A percentile compares a stretch with the other conserved stretches of the same genome.
These are phyloP conservation scores for Micromonas commoda DNA, from an alignment of 139 green algal genomes.

Conservation along the genomic window DNA sequence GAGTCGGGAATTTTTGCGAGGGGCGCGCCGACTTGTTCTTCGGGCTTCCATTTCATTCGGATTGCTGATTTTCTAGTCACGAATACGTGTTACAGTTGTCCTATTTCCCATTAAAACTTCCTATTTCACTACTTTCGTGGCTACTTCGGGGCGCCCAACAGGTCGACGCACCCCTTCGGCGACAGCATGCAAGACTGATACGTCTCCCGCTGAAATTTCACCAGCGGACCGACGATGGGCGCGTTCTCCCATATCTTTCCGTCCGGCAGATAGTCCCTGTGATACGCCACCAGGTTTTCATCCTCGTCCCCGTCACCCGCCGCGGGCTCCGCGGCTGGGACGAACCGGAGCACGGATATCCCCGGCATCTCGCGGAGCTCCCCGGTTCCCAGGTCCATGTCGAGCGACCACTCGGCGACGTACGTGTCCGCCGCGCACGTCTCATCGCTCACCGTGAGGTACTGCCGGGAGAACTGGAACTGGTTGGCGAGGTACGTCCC, in stretches of 20 bases:
- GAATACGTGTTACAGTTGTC: too few relatives aligned
- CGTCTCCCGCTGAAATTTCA: conserved; percentile 20
- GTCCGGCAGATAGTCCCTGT: conserved; percentile 13
- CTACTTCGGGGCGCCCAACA: conserved; percentile 10
- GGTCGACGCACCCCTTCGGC: background rate
- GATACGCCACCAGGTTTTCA: background rate
- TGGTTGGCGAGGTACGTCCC: conserved; percentile 10
- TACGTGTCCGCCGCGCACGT: background rate
- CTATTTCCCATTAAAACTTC: too few relatives aligned
- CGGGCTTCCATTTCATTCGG: too few relatives aligned
- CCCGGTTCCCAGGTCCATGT: conserved; percentile 9
- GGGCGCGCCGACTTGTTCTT: background rate
- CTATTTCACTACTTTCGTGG: too few relatives aligned
- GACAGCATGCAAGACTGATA: conserved; percentile 11
- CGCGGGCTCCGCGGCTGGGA: background rate
- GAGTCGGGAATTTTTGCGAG: background rate
- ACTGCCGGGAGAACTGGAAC: conserved; percentile 22
- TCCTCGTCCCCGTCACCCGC: background rate
- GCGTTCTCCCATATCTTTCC: background rate
- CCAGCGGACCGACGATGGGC: background rate
- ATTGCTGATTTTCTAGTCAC: too few relatives aligned
- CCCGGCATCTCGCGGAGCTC: background rate
- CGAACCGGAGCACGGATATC: conserved; percentile 8
- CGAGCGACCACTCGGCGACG: conserved; percentile 5
- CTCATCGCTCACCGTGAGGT: conserved; percentile 8